Base-by-base conservation (phyloP, 148 eudicot genomes). In the Spergularia marina region DNA sequence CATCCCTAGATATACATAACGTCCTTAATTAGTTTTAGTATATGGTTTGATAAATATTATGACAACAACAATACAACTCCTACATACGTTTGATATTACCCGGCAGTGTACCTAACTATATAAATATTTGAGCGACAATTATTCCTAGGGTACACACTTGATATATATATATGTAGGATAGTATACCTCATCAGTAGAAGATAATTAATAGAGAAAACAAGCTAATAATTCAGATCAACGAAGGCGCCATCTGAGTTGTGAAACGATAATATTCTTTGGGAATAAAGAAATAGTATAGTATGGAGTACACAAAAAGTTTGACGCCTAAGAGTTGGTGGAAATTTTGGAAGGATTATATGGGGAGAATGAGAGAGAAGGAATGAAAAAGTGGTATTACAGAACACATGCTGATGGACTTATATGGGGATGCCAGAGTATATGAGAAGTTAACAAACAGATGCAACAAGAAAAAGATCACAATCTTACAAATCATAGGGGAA, bases 301-400 rank as follows among this genome's bases (percentile, higher is more conserved):
- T 39, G 53, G 15, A 83, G 68, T 83, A 82, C 68, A 84, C 73
- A 76, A 87, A 76, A 73, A 57, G 67, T 56, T 34, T 71, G 74
- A 86, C 85, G 82, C 86, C 83, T 67, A 76, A 59, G 83, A 86
- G 90, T 87, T 83, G 89, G 86, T 87, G 88, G 83, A 74, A 77
- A 23, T 64, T 87, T 91, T 89, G 91, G 91, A 87, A 74, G 85
- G 88, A 86, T 87, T 80, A 68, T 63, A 63, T 66, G 68, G 74
- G 54, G 20, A 74, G 67, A 36, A 68, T 57, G 73, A 73, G 74
- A 74, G 78, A 65, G 54, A 66, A 57, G 56, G 77, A 74, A 64
- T 40, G 65, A 82, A 85, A 84, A 82, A 83, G 82, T 53, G 70
- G 17, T 55, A 53, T 65, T 76, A 68, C 81, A 84, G 85, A 83